A percentile compares a stretch with the other conserved stretches of the same genome.
Evolutionary conservation across 129 eudicot genomes (phyloP).

Genomic region (Daucus carota): DNA sequence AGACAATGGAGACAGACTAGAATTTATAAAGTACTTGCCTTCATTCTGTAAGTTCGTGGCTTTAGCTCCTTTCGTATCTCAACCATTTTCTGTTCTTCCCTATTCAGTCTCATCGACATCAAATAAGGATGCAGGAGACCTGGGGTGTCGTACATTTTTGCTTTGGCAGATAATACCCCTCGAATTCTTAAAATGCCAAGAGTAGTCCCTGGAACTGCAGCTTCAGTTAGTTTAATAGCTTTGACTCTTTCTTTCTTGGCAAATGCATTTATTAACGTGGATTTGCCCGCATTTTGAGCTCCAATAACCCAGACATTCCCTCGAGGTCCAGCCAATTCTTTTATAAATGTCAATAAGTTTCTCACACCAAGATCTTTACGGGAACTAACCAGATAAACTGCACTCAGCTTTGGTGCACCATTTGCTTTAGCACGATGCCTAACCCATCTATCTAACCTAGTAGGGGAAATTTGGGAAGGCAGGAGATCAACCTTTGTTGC

Average conservation of each 20-base stretch:
- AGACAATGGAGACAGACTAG: background rate
- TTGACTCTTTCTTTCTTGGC: constrained; percentile 78
- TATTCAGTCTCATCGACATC: constrained; percentile 83
- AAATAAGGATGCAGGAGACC: constrained; percentile 87
- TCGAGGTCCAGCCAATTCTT: constrained; percentile 88
- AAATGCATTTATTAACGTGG: constrained; percentile 84
- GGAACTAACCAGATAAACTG: constrained; percentile 87
- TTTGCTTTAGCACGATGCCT: constrained; percentile 81
- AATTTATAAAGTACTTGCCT: constrained; percentile 36
- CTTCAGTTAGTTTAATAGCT: constrained; percentile 79
- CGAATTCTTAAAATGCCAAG: constrained; percentile 87
- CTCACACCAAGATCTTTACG: constrained; percentile 87
- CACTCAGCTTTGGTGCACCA: constrained; percentile 90
- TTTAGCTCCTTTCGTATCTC: constrained; percentile 80
- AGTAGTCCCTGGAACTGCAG: constrained; percentile 94
- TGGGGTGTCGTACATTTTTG: constrained; percentile 96
- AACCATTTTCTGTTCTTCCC: constrained; percentile 93
- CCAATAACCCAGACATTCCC: constrained; percentile 98
- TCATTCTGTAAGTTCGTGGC: constrained; percentile 75
- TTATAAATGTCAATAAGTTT: constrained; percentile 61
- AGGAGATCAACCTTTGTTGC: constrained; percentile 94
- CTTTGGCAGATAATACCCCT: constrained; percentile 87
- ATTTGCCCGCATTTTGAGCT: constrained; percentile 95
- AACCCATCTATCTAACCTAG: constrained; percentile 93
- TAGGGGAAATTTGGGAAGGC: constrained; percentile 87